phyloP scores from a whole-genome alignment of 2,329 filamentous ascomycete species.

The Shiraia bambusicola region DNA sequence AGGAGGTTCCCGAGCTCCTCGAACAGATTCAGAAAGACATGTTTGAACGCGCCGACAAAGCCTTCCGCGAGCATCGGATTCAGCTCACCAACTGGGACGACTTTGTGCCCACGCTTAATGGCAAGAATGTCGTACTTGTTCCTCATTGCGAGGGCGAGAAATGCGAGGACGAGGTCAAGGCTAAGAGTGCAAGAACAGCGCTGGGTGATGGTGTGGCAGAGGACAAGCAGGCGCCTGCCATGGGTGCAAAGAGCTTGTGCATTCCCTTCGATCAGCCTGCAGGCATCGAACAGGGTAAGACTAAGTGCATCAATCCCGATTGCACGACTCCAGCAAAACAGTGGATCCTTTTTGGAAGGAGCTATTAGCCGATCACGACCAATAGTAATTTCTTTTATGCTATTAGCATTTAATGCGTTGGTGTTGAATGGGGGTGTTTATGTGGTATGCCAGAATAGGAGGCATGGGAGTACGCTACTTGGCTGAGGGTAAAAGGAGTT shows the following conservation, averaged over 20 bases:
- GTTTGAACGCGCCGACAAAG: conserved; percentile 70
- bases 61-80: conserved; percentile 79
- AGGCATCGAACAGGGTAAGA: conserved; percentile 75
- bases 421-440: conserved; percentile 19
- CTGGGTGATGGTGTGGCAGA: conserved; percentile 68
- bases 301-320: conserved; percentile 88
- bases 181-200: conserved; percentile 77
- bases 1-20: conserved; percentile 75
- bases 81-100: conserved; percentile 83
- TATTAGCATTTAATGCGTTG: conserved; percentile 23
- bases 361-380: conserved; percentile 33
- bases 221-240: conserved; percentile 71
- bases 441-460: background rate
- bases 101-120: conserved; percentile 84
- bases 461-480: background rate
- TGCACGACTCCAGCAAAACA: conserved; percentile 74
- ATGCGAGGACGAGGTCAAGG: conserved; percentile 95
- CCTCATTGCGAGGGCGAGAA: conserved; percentile 81
- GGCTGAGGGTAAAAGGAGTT: background rate
- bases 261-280: conserved; percentile 86
- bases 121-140: conserved; percentile 89
- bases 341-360: conserved; percentile 86
- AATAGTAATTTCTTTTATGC: conserved; percentile 3
- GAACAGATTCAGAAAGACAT: conserved; percentile 89
- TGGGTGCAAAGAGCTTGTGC: conserved; percentile 76